These are phyloP conservation scores for Solanum bulbocastanum DNA, from an alignment of 257 asterid genomes.

Conservation along the genomic window DNA sequence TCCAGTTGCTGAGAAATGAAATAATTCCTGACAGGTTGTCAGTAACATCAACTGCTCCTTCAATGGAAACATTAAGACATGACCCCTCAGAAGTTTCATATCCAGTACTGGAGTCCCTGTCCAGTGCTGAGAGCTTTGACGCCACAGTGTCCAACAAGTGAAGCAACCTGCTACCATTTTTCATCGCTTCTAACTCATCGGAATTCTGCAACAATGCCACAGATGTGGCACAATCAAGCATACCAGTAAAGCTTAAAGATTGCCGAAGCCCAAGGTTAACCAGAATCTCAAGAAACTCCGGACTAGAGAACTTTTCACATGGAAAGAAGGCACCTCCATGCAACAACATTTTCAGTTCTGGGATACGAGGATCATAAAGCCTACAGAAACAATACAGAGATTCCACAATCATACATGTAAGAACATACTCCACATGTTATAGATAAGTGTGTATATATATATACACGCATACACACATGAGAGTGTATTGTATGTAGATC, in stretches of 20 bases:
- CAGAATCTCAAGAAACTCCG: constrained; percentile 57
- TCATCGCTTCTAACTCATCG: constrained; percentile 35
- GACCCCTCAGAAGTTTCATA: constrained; percentile 17
- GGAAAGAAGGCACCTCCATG: constrained; percentile 71
- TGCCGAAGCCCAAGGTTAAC: constrained; percentile 73
- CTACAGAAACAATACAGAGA: constrained; percentile 30
- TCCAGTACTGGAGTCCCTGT: constrained; percentile 21
- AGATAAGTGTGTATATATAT: background rate
- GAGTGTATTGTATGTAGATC: background rate
- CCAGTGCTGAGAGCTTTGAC: constrained; percentile 30
- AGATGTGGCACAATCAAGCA: constrained; percentile 86
- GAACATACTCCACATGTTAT: background rate
- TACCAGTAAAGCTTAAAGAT: constrained; percentile 51
- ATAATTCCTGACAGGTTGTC: constrained; percentile 25
- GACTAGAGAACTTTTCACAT: constrained; percentile 55
- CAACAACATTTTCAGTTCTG: constrained; percentile 57
- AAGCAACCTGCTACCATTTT: constrained; percentile 56
- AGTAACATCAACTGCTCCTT: constrained; percentile 26
- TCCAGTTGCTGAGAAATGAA: constrained; percentile 37
- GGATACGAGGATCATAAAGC: constrained; percentile 88
- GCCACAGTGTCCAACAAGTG: constrained; percentile 56
- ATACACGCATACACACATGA: background rate
- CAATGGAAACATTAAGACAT: constrained; percentile 28
- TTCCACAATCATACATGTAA: background rate
- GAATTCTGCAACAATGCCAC: constrained; percentile 54